phyloP scores from a whole-genome alignment of 805 yeast genomes.

The Candida chauliodis region DNA sequence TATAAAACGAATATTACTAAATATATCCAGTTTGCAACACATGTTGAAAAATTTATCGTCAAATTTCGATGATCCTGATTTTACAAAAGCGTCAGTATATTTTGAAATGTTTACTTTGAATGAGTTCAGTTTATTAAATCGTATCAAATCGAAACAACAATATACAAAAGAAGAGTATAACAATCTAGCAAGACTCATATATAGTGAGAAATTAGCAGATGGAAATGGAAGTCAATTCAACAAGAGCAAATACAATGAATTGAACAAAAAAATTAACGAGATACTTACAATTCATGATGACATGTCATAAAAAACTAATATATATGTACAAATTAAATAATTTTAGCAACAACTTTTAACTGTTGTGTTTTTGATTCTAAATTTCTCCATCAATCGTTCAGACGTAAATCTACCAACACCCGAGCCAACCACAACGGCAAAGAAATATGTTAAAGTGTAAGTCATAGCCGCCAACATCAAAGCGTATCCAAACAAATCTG shows the following conservation, averaged over 20 bases:
- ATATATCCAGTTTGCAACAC: conserved; percentile 66
- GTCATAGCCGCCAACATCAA: conserved; percentile 80
- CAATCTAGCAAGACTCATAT: conserved; percentile 53
- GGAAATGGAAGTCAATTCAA: conserved; percentile 36
- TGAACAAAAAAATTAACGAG: conserved; percentile 24
- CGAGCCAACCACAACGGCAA: conserved; percentile 68
- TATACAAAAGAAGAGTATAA: conserved; percentile 44
- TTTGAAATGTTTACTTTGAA: conserved; percentile 52
- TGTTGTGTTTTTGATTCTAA: conserved; percentile 5
- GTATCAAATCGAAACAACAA: conserved; percentile 28
- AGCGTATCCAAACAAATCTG: conserved; percentile 66
- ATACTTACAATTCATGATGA: conserved; percentile 3
- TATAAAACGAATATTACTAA: conserved; percentile 53
- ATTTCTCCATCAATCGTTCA: conserved; percentile 42
- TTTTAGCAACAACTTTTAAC: conserved; percentile 8
- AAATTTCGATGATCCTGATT: conserved; percentile 51
- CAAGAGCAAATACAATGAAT: conserved; percentile 35
- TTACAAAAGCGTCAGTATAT: conserved; percentile 50
- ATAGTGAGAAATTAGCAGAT: conserved; percentile 41
- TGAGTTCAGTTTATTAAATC: conserved; percentile 45
- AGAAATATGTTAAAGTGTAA: conserved; percentile 61
- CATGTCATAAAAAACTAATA: too few relatives aligned
- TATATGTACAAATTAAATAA: not conserved
- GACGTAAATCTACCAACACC: conserved; percentile 69
- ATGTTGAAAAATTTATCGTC: conserved; percentile 57